phyloP scores from a whole-genome alignment of 2,329 filamentous ascomycete genomes.

The Ophiostoma quercus region DNA sequence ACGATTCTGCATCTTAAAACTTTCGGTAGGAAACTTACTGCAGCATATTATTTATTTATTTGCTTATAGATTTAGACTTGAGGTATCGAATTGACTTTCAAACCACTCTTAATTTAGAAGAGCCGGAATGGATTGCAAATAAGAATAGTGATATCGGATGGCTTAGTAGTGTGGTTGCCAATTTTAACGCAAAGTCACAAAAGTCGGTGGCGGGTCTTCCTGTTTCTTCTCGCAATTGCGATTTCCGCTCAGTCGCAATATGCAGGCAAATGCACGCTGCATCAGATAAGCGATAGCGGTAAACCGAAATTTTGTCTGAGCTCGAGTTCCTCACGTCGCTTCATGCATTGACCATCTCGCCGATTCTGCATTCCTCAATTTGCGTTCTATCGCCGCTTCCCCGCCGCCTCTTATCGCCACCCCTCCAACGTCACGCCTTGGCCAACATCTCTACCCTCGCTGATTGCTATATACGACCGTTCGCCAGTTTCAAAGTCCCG shows the following conservation, averaged over 20 bases:
- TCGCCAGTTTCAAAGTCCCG: neutral
- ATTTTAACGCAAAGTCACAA: conserved; percentile 14
- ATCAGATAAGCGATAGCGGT: conserved; percentile 16
- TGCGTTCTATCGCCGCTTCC: neutral
- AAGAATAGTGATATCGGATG: too few relatives aligned
- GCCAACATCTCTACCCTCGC: neutral
- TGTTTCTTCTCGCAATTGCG: conserved; percentile 4
- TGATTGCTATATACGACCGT: neutral
- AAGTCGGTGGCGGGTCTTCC: conserved; percentile 22
- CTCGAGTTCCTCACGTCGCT: neutral
- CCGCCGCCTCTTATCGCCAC: neutral
- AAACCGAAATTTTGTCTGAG: neutral
- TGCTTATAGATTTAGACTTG: neutral
- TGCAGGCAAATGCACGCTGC: conserved; percentile 6
- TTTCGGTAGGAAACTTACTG: neutral
- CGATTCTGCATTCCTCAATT: neutral
- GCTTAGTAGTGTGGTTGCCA: neutral
- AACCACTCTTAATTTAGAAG: too few relatives aligned
- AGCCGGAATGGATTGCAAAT: too few relatives aligned
- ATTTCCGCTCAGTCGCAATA: conserved; percentile 6
- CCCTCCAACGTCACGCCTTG: neutral
- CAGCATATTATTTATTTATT: neutral
- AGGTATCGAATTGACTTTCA: too few relatives aligned
- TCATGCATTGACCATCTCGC: neutral
- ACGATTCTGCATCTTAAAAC: neutral